A percentile compares a stretch with the other conserved stretches of the same genome.
phyloP scores from a whole-genome alignment of 345 rosid genomes.

The Euphorbia peplus region DNA sequence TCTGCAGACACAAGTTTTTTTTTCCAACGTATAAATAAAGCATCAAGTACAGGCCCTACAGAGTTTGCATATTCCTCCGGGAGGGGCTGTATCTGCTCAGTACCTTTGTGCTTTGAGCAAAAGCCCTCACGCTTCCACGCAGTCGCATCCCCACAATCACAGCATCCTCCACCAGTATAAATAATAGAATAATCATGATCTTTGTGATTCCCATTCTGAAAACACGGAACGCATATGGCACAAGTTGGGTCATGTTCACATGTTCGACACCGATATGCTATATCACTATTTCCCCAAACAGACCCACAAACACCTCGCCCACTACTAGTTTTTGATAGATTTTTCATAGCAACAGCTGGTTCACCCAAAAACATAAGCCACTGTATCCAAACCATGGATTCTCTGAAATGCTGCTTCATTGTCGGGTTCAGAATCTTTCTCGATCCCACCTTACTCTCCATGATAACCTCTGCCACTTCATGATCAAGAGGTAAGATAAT shows the following conservation, averaged over 20 bases:
- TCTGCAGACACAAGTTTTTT: constrained; percentile 51
- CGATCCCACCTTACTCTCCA: constrained; percentile 32
- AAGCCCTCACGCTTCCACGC: constrained; percentile 96
- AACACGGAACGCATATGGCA: constrained; percentile 93
- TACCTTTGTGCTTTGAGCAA: constrained; percentile 87
- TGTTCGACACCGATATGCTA: constrained; percentile 81
- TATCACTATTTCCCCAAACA: constrained; percentile 90
- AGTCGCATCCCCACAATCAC: constrained; percentile 96
- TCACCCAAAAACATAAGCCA: constrained; percentile 86
- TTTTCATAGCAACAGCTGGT: constrained; percentile 46
- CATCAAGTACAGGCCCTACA: constrained; percentile 73
- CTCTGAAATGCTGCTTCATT: constrained; percentile 46
- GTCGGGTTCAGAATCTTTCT: constrained; percentile 24
- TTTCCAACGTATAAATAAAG: constrained; percentile 60
- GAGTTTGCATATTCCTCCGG: constrained; percentile 57
- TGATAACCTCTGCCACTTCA: constrained; percentile 44
- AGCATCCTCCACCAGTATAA: constrained; percentile 88
- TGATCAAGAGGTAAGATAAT: constrained; percentile 65
- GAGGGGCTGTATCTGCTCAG: constrained; percentile 89
- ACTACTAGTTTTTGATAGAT: constrained; percentile 40
- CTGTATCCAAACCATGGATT: constrained; percentile 66
- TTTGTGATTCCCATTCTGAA: constrained; percentile 70
- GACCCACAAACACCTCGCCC: constrained; percentile 93
- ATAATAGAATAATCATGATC: constrained; percentile 77
- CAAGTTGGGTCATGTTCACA: constrained; percentile 92